phyloP scores from a whole-genome alignment of 2,329 filamentous ascomycete genomes.

The Pezicula radicicola region DNA sequence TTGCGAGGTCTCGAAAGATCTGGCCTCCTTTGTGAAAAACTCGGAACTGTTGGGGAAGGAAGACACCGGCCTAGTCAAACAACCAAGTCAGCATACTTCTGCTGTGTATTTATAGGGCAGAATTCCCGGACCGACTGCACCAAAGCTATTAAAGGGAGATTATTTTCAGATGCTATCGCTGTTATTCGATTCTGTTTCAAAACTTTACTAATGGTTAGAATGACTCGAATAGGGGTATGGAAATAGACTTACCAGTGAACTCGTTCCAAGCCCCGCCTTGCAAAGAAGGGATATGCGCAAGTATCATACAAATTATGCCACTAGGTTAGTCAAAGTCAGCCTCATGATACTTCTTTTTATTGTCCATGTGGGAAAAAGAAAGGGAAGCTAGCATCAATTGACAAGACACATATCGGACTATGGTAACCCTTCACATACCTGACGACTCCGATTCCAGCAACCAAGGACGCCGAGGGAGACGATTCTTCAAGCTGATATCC shows the following conservation, averaged over 20 bases:
- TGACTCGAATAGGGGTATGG: not conserved
- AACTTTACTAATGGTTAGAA: conserved; percentile 14
- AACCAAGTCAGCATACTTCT: not conserved
- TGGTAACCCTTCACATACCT: conserved; percentile 17
- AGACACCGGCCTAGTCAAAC: conserved; percentile 32
- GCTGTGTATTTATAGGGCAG: not conserved
- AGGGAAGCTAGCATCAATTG: not conserved
- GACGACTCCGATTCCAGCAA: conserved; percentile 35
- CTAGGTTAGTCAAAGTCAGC: conserved; percentile 15
- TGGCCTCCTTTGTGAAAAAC: conserved; percentile 42
- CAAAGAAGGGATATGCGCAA: conserved; percentile 39
- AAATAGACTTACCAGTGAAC: conserved; percentile 22
- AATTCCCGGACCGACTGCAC: conserved; percentile 31
- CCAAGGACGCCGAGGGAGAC: conserved; percentile 32
- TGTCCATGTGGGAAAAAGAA: not conserved
- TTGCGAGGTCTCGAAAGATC: conserved; percentile 37
- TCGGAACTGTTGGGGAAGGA: conserved; percentile 40
- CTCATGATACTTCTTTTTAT: not conserved
- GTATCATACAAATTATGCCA: conserved; percentile 32
- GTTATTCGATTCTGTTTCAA: conserved; percentile 34
- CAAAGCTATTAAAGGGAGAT: conserved; percentile 34
- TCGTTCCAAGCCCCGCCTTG: conserved; percentile 42
- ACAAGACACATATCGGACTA: no score
- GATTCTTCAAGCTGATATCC: conserved; percentile 32
- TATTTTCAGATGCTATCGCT: conserved; percentile 36